Base-by-base conservation (phyloP, 2,329 filamentous ascomycete genomes). In the Fusarium nelsonii region DNA sequence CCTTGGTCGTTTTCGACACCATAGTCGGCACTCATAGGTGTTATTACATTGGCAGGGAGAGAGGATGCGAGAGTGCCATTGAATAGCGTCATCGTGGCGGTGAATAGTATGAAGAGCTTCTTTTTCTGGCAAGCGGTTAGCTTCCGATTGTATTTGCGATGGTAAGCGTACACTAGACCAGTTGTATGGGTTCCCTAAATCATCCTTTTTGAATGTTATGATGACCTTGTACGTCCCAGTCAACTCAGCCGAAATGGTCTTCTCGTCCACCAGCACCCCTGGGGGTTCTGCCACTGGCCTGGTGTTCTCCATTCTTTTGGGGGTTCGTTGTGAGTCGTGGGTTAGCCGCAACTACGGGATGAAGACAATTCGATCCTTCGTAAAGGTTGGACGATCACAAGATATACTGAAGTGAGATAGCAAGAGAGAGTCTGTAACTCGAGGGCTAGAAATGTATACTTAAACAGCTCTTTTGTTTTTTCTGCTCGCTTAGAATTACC, bases 81-180 rank as follows among this genome's bases (percentile, higher is more conserved):
- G 26, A 63, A 39, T 0, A 63, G 34, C 6, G 39, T 14, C 33
- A 63, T 26, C 4, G 61, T 63, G 3, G 45, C 46, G 8, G 58
- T 63, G 12, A 63, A 64, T 1, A 63, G 15, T 0, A 63, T 44
- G 18, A 63, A 63, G 33, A 53, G 16, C 20, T 63, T 63, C 16
- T 45, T 63, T 8, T n/a, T 23, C 61, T 63, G 3, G 0, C 1
- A 8, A 11, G 0, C 3, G 15, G 33, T 63, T 12, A 63, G 37
- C 15, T 8, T 8, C 30, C 5, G 3, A 23, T 8, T 8, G 18
- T 23, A 8, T 2, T 15, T 23, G 18, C 2, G 15, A 10, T 0
- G 9, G 8, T 30, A 2, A 4, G 3, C 14, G 12, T 58, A 50
- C 61, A 37, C 18, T 40, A 3, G 58, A 50, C 61, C 61, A 63